Conservation (phyloP, 495 filamentous ascomycete genomes). For the Daldinia loculata region DNA sequence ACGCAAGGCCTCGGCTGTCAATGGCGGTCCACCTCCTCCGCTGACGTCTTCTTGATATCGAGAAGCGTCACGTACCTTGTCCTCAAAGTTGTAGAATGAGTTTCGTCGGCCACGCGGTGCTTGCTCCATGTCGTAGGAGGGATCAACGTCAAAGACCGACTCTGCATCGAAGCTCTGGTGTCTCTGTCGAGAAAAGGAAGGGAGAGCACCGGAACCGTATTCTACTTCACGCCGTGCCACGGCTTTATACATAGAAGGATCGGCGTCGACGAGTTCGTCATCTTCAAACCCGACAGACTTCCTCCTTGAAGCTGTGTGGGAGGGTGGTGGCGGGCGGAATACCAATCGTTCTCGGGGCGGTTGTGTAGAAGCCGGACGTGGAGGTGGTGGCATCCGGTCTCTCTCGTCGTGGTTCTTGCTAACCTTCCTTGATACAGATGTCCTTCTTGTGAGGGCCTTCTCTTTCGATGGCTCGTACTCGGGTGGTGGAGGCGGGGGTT, state of each 20-base stretch:
- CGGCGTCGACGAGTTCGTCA: slow-evolving; percentile 42
- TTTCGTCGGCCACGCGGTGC: slow-evolving; percentile 41
- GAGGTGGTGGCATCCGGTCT: slow-evolving; percentile 52
- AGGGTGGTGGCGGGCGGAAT: slow-evolving; percentile 48
- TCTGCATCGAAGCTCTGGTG: slow-evolving; percentile 42
- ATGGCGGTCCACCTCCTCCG: slow-evolving; percentile 51
- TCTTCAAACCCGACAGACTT: slow-evolving; percentile 50
- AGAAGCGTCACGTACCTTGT: slow-evolving; percentile 56
- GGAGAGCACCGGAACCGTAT: slow-evolving; percentile 43
- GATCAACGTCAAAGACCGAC: slow-evolving; percentile 33
- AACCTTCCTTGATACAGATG: slow-evolving; percentile 50
- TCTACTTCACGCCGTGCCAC: slow-evolving; percentile 44
- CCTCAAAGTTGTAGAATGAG: slow-evolving; percentile 54
- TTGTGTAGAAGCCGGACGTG: slow-evolving; percentile 53
- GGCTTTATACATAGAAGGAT: slow-evolving; percentile 48
- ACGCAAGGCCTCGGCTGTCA: slow-evolving; percentile 62
- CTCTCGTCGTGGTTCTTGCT: slow-evolving; percentile 52
- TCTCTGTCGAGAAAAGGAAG: slow-evolving; percentile 33
- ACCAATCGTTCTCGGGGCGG: slow-evolving; percentile 39
- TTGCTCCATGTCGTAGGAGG: slow-evolving; percentile 35
- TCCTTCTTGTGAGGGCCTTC: slow-evolving; percentile 46
- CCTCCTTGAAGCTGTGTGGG: slow-evolving; percentile 40
- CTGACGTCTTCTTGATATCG: slow-evolving; percentile 61
- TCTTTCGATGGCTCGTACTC: slow-evolving; percentile 46
- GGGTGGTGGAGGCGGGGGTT: slow-evolving; percentile 43